Evolutionary conservation across 129 eudicot genomes (phyloP).

Genomic region (Flaveria ramosissima): DNA sequence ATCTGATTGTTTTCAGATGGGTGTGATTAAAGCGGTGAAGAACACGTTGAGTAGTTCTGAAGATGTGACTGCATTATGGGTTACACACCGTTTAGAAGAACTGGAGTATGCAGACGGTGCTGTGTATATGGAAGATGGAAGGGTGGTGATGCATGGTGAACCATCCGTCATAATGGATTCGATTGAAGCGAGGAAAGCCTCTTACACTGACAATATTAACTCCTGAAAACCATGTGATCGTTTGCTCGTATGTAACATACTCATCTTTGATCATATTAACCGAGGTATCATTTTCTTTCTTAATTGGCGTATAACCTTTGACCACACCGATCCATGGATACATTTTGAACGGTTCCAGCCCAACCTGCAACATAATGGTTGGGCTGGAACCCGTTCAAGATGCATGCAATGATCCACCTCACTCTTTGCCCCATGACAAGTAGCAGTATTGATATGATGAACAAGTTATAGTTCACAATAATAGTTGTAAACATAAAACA

Average conservation of each 20-base stretch:
- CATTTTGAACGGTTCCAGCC: conserved; percentile 6
- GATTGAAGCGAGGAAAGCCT: conserved; percentile 58
- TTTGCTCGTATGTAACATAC: conserved; percentile 17
- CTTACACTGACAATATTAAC: conserved; percentile 51
- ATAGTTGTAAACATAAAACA: no score
- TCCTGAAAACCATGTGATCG: conserved; percentile 20
- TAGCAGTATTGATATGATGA: background rate
- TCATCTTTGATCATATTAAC: background rate
- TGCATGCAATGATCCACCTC: background rate
- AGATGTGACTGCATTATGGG: conserved; percentile 90
- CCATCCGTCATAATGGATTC: conserved; percentile 53
- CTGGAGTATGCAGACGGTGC: conserved; percentile 90
- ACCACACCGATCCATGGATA: background rate
- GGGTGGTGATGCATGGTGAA: conserved; percentile 67
- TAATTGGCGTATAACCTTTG: background rate
- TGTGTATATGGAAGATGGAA: conserved; percentile 81
- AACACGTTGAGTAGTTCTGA: conserved; percentile 51
- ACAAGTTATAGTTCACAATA: no score
- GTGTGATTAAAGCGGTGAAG: conserved; percentile 82
- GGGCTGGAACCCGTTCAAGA: conserved; percentile 7
- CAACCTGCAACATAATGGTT: background rate
- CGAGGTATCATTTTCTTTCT: background rate
- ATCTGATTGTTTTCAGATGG: conserved; percentile 40
- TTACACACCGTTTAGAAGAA: conserved; percentile 88
- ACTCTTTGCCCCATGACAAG: background rate